phyloP scores from a whole-genome alignment of 768 basidiomycete species.

The Dacryopinax primogenitus region DNA sequence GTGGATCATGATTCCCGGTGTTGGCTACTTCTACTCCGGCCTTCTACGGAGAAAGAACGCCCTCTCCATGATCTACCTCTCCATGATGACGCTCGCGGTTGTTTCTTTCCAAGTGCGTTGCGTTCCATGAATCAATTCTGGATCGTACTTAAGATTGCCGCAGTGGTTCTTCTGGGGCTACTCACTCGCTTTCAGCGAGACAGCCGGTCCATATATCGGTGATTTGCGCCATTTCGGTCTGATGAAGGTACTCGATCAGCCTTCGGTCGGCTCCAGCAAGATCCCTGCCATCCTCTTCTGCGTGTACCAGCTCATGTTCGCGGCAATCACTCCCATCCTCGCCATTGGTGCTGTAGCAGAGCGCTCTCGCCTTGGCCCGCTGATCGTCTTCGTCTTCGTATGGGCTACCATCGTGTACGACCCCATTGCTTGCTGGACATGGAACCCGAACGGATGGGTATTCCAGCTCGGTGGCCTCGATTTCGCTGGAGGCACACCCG shows the following conservation, averaged over 20 bases:
- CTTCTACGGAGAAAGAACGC: conserved; percentile 89
- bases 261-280: conserved; percentile 56
- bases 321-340: conserved; percentile 76
- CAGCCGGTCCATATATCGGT: conserved; percentile 64
- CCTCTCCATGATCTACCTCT: conserved; percentile 73
- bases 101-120: conserved; percentile 48
- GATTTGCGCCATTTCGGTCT: conserved; percentile 75
- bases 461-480: conserved; percentile 70
- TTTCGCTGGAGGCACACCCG: conserved; percentile 91
- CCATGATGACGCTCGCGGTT: conserved; percentile 61
- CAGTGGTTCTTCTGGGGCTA: conserved; percentile 98
- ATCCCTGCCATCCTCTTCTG: conserved; percentile 67
- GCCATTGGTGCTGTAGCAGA: conserved; percentile 90
- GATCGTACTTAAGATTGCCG: not conserved
- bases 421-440: conserved; percentile 93
- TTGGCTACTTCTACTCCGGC: conserved; percentile 84
- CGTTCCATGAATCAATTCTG: conserved; percentile 12
- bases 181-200: conserved; percentile 80
- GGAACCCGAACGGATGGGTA: conserved; percentile 73
- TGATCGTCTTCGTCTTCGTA: conserved; percentile 77
- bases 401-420: conserved; percentile 89
- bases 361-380: conserved; percentile 69
- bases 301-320: conserved; percentile 85
- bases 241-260: conserved; percentile 58
- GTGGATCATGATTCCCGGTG: conserved; percentile 73